Base-by-base conservation (phyloP, 495 filamentous ascomycete species). In the Viridothelium virens region DNA sequence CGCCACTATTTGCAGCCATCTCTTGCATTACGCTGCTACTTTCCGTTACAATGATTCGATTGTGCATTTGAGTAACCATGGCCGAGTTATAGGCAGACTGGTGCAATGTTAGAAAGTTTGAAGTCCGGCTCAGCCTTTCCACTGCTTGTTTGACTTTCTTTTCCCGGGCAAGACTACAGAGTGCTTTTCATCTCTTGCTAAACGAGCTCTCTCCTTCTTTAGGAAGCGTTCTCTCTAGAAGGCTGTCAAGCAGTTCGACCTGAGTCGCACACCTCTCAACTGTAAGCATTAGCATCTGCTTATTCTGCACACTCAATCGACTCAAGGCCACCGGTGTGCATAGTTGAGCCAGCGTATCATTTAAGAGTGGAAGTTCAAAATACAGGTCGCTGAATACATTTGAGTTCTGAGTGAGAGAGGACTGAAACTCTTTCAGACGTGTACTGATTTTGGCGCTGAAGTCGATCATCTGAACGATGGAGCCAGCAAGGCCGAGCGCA, bases 381-480 rank as follows among this genome's bases (percentile, higher is more conserved):
- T 16, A 53, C 18, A 53, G 48, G n/a, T 53, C 48, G 18, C 48
- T 53, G 48, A 53, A 53, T 5, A 53, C 18, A 1, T 53, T 53
- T 5, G 48, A 53, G n/a, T 5, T 53, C 16, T 53, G 11, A 25
- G 18, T 18, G n/a, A 53, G 18, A 25, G 48, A 53, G n/a, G 48
- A 53, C 18, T 53, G 48, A 25, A 53, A 53, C 48, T 53, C 48
- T 53, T 5, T 53, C 18, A 53, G 48, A 11, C 48, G 48, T 1
- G 12, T 18, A 2, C 5, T 53, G 18, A 25, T 25, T 18, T 25
- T 53, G 2, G 48, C 5, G 48, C 48, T 53, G 48, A 53, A 53
- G 48, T 53, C 48, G n/a, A 53, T 25, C 48, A 53, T 53, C 16
- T 53, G 48, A 18, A 53, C 18, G 1, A 53, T 53, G 48, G 48